These are phyloP conservation scores for Clitoria ternatea DNA, from an alignment of 306 rosid genomes.

Conservation along the genomic window DNA sequence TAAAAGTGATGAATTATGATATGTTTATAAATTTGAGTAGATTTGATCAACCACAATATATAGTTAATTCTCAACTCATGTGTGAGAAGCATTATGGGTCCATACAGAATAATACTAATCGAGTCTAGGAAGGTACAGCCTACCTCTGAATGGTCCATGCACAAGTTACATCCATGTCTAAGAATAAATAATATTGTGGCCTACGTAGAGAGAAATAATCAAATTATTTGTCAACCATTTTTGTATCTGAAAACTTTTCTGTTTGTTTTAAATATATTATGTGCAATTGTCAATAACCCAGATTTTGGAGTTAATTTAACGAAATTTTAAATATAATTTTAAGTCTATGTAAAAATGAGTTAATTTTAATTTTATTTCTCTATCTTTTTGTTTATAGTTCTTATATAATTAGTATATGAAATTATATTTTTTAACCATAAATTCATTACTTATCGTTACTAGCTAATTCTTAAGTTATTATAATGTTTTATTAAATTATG, in stretches of 20 bases:
- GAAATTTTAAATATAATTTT: background rate
- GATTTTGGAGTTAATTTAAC: background rate
- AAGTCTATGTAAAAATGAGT: too few species aligned
- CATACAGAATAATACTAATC: background rate
- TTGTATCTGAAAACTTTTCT: background rate
- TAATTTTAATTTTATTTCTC: too few species aligned
- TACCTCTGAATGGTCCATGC: background rate
- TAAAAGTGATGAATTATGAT: too few species aligned
- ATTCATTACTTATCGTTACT: too few species aligned
- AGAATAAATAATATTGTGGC: background rate
- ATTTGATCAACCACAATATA: too few species aligned
- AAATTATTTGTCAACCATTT: background rate
- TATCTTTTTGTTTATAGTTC: too few species aligned
- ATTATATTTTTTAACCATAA: too few species aligned
- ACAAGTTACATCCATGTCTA: background rate
- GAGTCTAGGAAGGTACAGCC: slow-evolving; percentile 4
- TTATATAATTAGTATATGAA: too few species aligned
- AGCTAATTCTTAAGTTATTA: too few species aligned
- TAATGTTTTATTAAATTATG: too few species aligned
- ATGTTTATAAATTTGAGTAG: too few species aligned
- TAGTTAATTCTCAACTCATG: too few species aligned
- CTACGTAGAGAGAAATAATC: background rate
- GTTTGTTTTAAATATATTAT: background rate
- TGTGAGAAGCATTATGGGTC: background rate
- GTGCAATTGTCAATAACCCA: background rate